Conservation (phyloP, 352 stramenopile species). For the Globisporangium sylvaticum region DNA sequence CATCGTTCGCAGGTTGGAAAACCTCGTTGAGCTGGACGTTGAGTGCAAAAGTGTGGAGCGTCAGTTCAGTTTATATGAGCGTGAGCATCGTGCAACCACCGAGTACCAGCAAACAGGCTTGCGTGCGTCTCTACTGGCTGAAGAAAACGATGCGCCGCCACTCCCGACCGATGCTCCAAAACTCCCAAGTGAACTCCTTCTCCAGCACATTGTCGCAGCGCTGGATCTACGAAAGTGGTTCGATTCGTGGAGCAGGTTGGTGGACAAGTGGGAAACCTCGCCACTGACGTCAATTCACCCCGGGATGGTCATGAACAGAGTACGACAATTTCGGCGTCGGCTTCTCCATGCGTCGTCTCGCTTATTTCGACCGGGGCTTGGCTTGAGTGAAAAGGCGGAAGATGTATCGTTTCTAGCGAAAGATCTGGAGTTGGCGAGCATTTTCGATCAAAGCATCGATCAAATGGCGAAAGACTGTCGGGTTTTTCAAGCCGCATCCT, state of each 20-base stretch:
- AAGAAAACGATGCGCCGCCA: not conserved
- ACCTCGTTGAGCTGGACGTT: constrained; percentile 41
- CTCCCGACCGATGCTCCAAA: constrained; percentile 16
- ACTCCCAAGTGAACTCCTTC: constrained; percentile 37
- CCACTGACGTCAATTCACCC: constrained; percentile 40
- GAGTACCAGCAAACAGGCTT: constrained; percentile 14
- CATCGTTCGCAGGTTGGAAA: constrained; percentile 43
- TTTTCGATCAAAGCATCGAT: constrained; percentile 40
- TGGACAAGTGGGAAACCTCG: constrained; percentile 40
- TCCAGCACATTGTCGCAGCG: constrained; percentile 48
- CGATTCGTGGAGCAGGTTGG: constrained; percentile 37
- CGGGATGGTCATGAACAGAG: constrained; percentile 42
- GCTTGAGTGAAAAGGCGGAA: constrained; percentile 6
- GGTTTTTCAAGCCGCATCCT: constrained; percentile 47
- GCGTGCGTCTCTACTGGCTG: not conserved
- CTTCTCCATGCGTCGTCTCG: constrained; percentile 34
- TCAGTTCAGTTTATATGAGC: constrained; percentile 42
- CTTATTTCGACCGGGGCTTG: constrained; percentile 23
- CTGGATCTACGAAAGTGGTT: constrained; percentile 63
- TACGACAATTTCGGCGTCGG: constrained; percentile 56
- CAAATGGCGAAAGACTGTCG: constrained; percentile 36
- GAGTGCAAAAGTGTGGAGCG: constrained; percentile 40
- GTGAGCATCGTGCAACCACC: constrained; percentile 33
- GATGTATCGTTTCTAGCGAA: constrained; percentile 10
- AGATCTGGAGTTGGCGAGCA: constrained; percentile 30